Conservation (phyloP, 306 rosid genomes). For the Ormosia semicastrata region DNA sequence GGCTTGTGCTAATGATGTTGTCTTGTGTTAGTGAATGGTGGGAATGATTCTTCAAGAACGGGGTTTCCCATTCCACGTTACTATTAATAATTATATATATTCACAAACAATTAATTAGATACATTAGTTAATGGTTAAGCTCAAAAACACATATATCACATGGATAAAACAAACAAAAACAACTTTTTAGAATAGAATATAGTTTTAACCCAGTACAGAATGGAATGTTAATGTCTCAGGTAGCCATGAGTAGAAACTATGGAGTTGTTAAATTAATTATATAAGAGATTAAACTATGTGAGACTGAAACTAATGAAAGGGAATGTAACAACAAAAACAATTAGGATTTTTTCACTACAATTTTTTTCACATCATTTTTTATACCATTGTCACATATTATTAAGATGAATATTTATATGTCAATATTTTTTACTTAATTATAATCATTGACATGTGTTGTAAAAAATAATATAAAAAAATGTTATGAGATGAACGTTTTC, state of each 20-base stretch:
- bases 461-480: too few species aligned
- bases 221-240: not conserved
- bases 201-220: not conserved
- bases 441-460: too few species aligned
- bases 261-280: not conserved
- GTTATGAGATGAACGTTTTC: too few species aligned
- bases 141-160: not conserved
- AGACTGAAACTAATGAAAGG: not conserved
- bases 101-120: not conserved
- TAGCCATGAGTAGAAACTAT: not conserved
- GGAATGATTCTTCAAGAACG: conserved; percentile 69
- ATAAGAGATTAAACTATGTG: not conserved
- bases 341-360: too few species aligned
- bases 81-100: conserved; percentile 13
- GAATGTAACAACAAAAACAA: too few species aligned
- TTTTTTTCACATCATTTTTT: too few species aligned
- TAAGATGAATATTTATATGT: too few species aligned
- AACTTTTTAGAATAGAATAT: conserved; percentile 9
- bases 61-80: conserved; percentile 46
- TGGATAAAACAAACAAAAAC: conserved; percentile 34
- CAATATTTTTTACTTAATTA: too few species aligned
- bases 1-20: conserved; percentile 75
- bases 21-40: conserved; percentile 79
- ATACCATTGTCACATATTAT: too few species aligned
- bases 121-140: not conserved